A percentile compares a stretch with the other conserved stretches of the same genome.
Conservation (phyloP, 2,329 filamentous ascomycete species). For the Fusarium tuaranense region DNA sequence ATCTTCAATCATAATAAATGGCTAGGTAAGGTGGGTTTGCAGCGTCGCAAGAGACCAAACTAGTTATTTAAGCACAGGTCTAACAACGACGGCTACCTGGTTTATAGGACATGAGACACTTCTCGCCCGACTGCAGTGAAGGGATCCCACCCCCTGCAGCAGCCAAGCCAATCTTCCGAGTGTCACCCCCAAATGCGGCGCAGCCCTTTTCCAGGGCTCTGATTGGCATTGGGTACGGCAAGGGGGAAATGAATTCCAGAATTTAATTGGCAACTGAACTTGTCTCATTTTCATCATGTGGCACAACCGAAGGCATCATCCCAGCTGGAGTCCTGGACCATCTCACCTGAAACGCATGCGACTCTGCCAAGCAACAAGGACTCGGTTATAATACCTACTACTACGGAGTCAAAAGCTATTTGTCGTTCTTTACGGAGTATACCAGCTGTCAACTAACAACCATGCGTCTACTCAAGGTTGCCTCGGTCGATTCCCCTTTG, state of each 20-base stretch:
- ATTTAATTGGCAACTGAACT: not conserved
- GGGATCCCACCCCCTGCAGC: not conserved
- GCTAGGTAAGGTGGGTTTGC: not conserved
- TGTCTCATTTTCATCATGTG: not conserved
- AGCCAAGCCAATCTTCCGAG: not conserved
- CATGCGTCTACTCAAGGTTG: constrained; percentile 7
- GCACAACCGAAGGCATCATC: not conserved
- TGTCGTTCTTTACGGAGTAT: not conserved
- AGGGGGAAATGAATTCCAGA: not conserved
- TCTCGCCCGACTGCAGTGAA: not conserved
- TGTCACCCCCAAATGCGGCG: not conserved
- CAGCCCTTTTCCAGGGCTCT: not conserved
- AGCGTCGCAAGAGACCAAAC: not conserved
- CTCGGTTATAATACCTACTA: not conserved
- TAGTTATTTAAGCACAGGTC: not conserved
- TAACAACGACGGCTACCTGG: not conserved
- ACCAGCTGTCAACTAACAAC: not conserved
- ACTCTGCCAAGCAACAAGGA: not conserved
- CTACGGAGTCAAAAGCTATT: not conserved
- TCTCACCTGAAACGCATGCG: not conserved
- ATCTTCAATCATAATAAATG: not conserved
- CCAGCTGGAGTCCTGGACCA: not conserved
- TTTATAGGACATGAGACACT: not conserved
- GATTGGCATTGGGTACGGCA: not conserved
- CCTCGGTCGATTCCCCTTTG: not conserved